Percentiles rank a stretch among this genome's conserved stretches.
These are phyloP conservation scores for Diplodia mutila DNA, from an alignment of 2,329 filamentous ascomycete species.

Conservation along the genomic window DNA sequence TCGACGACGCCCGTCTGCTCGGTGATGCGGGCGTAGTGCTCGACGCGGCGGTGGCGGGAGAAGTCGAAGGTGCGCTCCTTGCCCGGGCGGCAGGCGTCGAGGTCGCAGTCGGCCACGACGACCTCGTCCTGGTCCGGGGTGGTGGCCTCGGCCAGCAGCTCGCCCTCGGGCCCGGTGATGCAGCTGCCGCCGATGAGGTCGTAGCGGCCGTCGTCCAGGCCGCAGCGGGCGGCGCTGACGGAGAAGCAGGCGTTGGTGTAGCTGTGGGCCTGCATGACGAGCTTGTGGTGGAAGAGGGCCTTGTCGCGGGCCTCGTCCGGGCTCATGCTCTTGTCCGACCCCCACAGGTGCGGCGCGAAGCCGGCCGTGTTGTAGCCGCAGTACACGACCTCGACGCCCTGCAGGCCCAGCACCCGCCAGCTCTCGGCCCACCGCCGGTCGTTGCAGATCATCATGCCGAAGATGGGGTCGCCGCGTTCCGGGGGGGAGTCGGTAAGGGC, in stretches of 20 bases:
- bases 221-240: conserved; percentile 53
- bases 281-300: conserved; percentile 56
- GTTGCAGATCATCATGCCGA: conserved; percentile 61
- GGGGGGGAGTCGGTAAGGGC: conserved; percentile 33
- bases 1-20: conserved; percentile 31
- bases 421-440: conserved; percentile 57
- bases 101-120: conserved; percentile 53
- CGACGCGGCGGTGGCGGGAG: conserved; percentile 30
- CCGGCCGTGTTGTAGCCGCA: conserved; percentile 58
- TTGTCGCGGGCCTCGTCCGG: conserved; percentile 48
- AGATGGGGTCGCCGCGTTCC: conserved; percentile 55
- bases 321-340: conserved; percentile 45
- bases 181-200: conserved; percentile 52
- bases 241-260: conserved; percentile 58
- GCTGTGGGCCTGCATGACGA: conserved; percentile 56
- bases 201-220: conserved; percentile 53
- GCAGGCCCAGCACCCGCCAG: conserved; percentile 56
- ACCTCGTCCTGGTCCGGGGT: conserved; percentile 53
- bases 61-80: conserved; percentile 49
- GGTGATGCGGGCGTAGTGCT: conserved; percentile 31
- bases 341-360: conserved; percentile 52
- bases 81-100: conserved; percentile 49
- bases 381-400: conserved; percentile 53
- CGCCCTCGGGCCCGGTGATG: conserved; percentile 53
- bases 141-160: conserved; percentile 52